Evolutionary conservation across 1,284 basidiomycete species (phyloP), one percentile per base, ranked within the genome.

Genomic region (Puccinia brachypodii): DNA sequence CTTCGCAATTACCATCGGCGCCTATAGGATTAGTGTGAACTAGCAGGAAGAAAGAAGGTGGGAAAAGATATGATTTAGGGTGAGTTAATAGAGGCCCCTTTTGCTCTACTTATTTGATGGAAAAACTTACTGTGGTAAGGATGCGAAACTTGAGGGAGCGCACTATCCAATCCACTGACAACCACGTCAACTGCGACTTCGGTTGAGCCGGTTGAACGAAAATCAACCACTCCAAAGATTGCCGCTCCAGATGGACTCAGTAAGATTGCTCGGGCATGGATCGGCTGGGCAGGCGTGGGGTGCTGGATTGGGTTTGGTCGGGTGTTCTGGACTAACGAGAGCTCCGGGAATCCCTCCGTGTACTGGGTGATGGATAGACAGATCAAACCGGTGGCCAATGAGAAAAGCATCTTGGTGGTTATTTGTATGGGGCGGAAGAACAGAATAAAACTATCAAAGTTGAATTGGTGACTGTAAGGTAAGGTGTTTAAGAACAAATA

Each of bases 1-100:
- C 62, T 53, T 47, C 62, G 38, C 76, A 77, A 68, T 77, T 36
- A n/a, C 62, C 62, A 33, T 77, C 62, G 16, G 31, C 33, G 42
- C 74, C 74, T 50, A 77, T 31, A 28, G 60, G 28, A 31, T 56
- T 28, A n/a, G 76, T 22, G 42, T 77, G 76, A 60, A 77, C 76
- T 77, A 53, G 40, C 38, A 56, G 4, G 25, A 13, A 25, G 40
- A 56, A 60, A 22, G 9, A 36, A 33, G 1, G 1, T 7, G 16
- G 36, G 1, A n/a, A 38, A 36, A 25, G 53, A 47, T 31, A n/a
- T 16, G 19, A 38, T 71, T 28, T 44, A 31, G 22, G 9, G 16
- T 62, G 58, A 13, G 25, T n/a, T 62, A n/a, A n/a, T n/a, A n/a
- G n/a, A n/a, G n/a, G n/a, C n/a, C n/a, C n/a, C n/a, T 53, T 16